phyloP scores from a whole-genome alignment of 2,329 filamentous ascomycete genomes.

The Plenodomus tracheiphilus region DNA sequence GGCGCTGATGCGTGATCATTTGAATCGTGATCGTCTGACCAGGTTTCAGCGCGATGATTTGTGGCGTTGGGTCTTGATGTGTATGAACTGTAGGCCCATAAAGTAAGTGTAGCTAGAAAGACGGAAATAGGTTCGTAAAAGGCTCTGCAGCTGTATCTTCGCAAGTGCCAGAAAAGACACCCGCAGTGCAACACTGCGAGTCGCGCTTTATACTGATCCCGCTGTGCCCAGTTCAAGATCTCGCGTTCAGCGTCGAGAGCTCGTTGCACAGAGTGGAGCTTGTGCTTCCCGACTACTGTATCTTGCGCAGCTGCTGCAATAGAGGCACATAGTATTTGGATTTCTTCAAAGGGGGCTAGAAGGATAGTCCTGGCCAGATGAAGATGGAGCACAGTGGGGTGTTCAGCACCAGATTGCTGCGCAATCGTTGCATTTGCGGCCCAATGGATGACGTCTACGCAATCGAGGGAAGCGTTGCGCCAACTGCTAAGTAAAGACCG shows the following conservation, averaged over 20 bases:
- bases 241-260: conserved; percentile 33
- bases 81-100: conserved; percentile 52
- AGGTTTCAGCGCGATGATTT: background rate
- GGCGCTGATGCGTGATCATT: background rate
- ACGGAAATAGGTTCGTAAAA: conserved; percentile 54
- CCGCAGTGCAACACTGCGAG: conserved; percentile 59
- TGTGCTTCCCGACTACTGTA: background rate
- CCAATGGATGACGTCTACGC: conserved; percentile 62
- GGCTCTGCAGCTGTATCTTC: conserved; percentile 52
- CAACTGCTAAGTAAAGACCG: conserved; percentile 44
- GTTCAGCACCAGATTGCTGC: conserved; percentile 55
- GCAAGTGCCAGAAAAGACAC: conserved; percentile 56
- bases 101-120: conserved; percentile 50
- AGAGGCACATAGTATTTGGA: conserved; percentile 48
- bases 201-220: conserved; percentile 59
- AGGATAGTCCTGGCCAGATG: conserved; percentile 59
- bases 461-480: conserved; percentile 52
- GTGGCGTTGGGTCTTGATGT: conserved; percentile 2
- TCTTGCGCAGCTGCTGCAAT: conserved; percentile 5
- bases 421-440: conserved; percentile 57
- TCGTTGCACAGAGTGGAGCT: background rate
- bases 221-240: conserved; percentile 53
- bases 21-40: conserved; percentile 25
- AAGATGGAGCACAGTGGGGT: conserved; percentile 59
- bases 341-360: conserved; percentile 53